Evolutionary conservation across 305 asterid genomes (phyloP).

Genomic region (Rubia peregrina): DNA sequence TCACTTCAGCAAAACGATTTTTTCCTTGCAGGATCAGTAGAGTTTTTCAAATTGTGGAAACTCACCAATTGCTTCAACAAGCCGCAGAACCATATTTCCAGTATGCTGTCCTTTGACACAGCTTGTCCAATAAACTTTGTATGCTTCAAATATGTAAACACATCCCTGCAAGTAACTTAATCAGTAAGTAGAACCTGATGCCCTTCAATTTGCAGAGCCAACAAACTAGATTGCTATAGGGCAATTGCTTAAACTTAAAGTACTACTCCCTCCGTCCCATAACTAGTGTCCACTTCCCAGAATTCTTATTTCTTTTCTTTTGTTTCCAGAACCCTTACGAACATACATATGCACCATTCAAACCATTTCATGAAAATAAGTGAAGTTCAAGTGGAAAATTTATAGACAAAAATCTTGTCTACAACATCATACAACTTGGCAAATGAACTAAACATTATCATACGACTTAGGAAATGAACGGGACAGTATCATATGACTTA

Average conservation of each 20-base stretch:
- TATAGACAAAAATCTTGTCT: no score
- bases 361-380: no score
- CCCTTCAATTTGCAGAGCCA: slow-evolving; percentile 2
- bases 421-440: no score
- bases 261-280: no score
- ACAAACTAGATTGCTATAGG: not conserved
- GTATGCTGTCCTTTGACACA: slow-evolving; percentile 71
- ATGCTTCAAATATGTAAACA: slow-evolving; percentile 71
- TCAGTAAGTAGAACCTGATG: slow-evolving; percentile 12
- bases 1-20: not conserved
- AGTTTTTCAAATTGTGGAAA: slow-evolving; percentile 17
- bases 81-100: slow-evolving; percentile 69
- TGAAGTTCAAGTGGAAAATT: no score
- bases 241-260: not conserved
- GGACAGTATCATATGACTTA: not conserved
- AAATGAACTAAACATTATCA: no score
- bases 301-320: no score
- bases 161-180: slow-evolving; percentile 53
- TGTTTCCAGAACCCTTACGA: no score
- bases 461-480: not conserved
- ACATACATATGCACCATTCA: no score
- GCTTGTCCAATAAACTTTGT: slow-evolving; percentile 72
- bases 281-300: no score
- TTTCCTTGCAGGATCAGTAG: not conserved
- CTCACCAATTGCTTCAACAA: slow-evolving; percentile 91